phyloP scores from a whole-genome alignment of 1,284 basidiomycete genomes.

The Sparassis latifolia region DNA sequence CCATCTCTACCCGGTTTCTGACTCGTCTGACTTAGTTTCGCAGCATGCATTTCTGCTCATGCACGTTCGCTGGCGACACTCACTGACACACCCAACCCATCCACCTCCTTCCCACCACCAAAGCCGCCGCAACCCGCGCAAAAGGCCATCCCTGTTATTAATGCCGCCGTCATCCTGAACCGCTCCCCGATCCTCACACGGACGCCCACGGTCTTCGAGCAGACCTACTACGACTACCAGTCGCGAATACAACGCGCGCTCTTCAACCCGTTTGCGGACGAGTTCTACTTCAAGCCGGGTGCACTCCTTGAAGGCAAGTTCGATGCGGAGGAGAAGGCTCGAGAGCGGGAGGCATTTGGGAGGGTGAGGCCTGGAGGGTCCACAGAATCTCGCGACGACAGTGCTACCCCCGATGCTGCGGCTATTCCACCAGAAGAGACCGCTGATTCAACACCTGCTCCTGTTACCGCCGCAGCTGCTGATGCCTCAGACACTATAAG shows the following conservation, averaged over 20 bases:
- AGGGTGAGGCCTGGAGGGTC: conserved; percentile 27
- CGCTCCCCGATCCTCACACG: conserved; percentile 80
- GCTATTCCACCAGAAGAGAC: conserved; percentile 32
- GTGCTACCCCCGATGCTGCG: conserved; percentile 50
- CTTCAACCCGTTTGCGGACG: conserved; percentile 82
- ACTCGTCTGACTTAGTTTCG: not conserved
- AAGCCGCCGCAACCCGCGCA: conserved; percentile 7
- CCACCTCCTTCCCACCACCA: conserved; percentile 12
- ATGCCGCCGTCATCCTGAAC: conserved; percentile 71
- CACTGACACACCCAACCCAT: conserved; percentile 15
- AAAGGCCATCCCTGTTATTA: conserved; percentile 20
- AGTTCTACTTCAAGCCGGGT: conserved; percentile 95
- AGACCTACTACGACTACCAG: conserved; percentile 85
- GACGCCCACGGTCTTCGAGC: conserved; percentile 73
- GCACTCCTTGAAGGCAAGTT: conserved; percentile 84
- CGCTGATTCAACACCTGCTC: conserved; percentile 32
- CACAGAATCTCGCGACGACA: conserved; percentile 15
- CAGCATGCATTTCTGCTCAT: conserved; percentile 15
- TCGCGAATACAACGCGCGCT: conserved; percentile 78
- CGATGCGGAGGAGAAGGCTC: conserved; percentile 61
- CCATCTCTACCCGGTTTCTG: not conserved
- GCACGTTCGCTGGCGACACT: conserved; percentile 25
- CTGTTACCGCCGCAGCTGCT: too few relatives aligned
- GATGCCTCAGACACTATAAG: too few relatives aligned
- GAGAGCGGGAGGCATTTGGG: conserved; percentile 70